phyloP scores from a whole-genome alignment of 306 rosid species.

The Sicyos edulis region DNA sequence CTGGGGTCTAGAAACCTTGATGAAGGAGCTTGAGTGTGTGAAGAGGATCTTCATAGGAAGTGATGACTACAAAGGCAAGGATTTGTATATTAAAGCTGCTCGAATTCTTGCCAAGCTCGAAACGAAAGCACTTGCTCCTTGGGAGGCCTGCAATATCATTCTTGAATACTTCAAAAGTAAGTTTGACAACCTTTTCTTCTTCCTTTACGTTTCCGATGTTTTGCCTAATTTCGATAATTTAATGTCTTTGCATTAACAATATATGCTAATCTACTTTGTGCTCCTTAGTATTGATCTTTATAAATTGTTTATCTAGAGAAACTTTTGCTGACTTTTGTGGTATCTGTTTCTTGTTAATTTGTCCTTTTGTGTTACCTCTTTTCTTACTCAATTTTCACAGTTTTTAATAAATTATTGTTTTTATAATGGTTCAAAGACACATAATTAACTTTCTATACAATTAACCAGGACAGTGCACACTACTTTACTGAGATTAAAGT shows the following conservation, averaged over 20 bases:
- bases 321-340: background rate
- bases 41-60: constrained; percentile 76
- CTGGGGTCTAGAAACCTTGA: constrained; percentile 78
- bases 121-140: constrained; percentile 59
- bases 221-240: background rate
- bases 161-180: constrained; percentile 79
- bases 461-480: background rate
- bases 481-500: background rate
- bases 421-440: background rate
- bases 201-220: background rate
- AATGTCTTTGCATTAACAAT: background rate
- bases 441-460: background rate
- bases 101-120: constrained; percentile 61
- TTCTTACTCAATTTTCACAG: too few relatives aligned
- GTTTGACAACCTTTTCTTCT: constrained; percentile 22
- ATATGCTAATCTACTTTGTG: background rate
- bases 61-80: constrained; percentile 86
- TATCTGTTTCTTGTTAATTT: too few relatives aligned
- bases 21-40: constrained; percentile 88
- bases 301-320: background rate
- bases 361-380: too few relatives aligned
- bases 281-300: background rate
- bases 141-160: constrained; percentile 77
- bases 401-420: background rate
- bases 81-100: constrained; percentile 62